Evolutionary conservation across 371 early-diverging fungal genomes (phyloP), one percentile per base, ranked within the genome.

Genomic region (Umbelopsis sp.): DNA sequence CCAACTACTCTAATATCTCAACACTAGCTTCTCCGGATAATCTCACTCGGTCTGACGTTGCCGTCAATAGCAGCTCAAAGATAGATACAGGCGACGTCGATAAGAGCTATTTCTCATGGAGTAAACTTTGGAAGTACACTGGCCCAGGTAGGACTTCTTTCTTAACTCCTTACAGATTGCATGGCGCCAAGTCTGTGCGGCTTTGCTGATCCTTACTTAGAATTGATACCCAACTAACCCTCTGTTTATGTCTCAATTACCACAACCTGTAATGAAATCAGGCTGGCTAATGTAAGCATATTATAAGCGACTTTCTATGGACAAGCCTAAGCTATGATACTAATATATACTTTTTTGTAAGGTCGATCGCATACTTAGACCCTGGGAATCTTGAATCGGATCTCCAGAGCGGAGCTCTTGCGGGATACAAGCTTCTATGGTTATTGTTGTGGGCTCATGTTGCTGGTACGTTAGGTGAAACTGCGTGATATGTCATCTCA

Each of bases 361-460:
- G 89, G 87, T 86, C 89, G 18, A 86, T 91, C 65, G 92, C 90
- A 4, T 87, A 89, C 70, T 80, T 92, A 9, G 92, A 92, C 74
- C 92, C 92, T n/a, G 92, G 92, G 12, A 92, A 91, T 63, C 75
- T 90, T 5, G 91, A 90, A 69, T 88, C 89, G 41, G 91, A 92
- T 77, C 75, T 91, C 5, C 89, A 91, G 68, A 86, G 87, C 52
- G 92, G 90, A n/a, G 86, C 90, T 12, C 72, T 83, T 10, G 86
- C 89, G 35, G 89, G 90, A 9, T 90, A 88, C 68, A 77, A 76
- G 65, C 82, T 90, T 63, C 74, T 92, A 25, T 90, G 87, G 88
- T 66, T 91, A 25, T 67, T 92, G 65, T 78, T 92, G 46, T 81
- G 89, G 73, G 79, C 91, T 0, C 89, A 90, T 74, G 74, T 89